These are phyloP conservation scores for Citrus sp. DNA, from an alignment of 345 rosid genomes.

Conservation along the genomic window DNA sequence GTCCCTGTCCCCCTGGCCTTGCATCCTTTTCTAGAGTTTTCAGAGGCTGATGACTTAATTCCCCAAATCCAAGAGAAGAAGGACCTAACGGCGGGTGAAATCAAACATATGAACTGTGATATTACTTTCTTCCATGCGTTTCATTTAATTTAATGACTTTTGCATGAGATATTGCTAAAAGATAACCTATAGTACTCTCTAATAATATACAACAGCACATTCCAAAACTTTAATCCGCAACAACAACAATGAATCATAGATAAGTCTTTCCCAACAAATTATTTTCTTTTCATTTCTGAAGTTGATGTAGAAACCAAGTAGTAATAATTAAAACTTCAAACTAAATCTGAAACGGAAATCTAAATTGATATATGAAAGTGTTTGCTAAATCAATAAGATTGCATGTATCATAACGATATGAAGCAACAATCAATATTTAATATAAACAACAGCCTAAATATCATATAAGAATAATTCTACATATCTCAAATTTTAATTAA, in stretches of 20 bases:
- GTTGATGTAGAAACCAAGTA: neutral
- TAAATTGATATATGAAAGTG: neutral
- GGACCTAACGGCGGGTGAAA: neutral
- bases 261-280: neutral
- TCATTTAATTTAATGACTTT: neutral
- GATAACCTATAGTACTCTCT: neutral
- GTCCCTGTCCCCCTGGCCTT: constrained; percentile 4
- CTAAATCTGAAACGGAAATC: neutral
- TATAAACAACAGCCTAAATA: no score
- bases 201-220: neutral
- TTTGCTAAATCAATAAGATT: neutral
- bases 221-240: neutral
- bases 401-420: neutral
- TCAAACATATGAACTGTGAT: neutral
- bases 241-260: neutral
- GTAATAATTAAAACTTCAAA: neutral
- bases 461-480: no score
- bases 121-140: neutral
- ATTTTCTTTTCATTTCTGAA: neutral
- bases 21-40: neutral
- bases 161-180: neutral
- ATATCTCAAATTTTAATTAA: no score
- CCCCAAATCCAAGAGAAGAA: neutral
- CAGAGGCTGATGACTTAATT: neutral
- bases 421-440: no score